Conservation (phyloP, 768 basidiomycete genomes). For the Boletus rubescentipes region DNA sequence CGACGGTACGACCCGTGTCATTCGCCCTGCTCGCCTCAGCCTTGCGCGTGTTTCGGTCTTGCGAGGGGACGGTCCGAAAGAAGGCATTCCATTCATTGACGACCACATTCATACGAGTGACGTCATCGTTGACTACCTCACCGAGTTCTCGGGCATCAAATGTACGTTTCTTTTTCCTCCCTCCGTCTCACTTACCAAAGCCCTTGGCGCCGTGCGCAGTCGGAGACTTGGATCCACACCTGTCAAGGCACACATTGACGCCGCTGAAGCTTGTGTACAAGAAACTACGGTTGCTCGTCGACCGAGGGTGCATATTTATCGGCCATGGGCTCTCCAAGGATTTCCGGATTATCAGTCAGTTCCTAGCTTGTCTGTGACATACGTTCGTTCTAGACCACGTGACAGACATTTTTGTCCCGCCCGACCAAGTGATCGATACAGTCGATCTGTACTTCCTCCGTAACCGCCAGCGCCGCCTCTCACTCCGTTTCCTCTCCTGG, state of each 20-base stretch:
- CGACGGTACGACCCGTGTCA: constrained; percentile 89
- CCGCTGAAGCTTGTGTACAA: constrained; percentile 98
- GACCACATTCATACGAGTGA: constrained; percentile 98
- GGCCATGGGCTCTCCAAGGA: constrained; percentile 98
- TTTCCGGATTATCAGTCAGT: constrained; percentile 95
- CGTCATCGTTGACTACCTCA: constrained; percentile 92
- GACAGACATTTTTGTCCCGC: constrained; percentile 92
- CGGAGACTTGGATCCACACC: constrained; percentile 86
- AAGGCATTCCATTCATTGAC: constrained; percentile 92
- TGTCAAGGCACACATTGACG: constrained; percentile 85
- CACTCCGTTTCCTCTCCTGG: constrained; percentile 92
- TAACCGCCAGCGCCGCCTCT: constrained; percentile 80
- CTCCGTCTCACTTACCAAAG: not conserved
- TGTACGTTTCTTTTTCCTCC: constrained; percentile 48
- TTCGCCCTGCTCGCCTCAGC: constrained; percentile 88
- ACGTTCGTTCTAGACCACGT: not conserved
- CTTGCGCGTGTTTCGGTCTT: constrained; percentile 94
- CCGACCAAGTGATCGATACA: constrained; percentile 94
- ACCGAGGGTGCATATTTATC: constrained; percentile 93
- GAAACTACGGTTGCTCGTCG: constrained; percentile 90
- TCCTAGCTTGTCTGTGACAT: not conserved
- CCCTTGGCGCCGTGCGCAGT: constrained; percentile 42
- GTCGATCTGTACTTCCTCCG: constrained; percentile 93
- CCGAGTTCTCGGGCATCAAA: constrained; percentile 94
- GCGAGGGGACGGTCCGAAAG: constrained; percentile 76